A percentile compares a stretch with the other conserved stretches of the same genome.
phyloP scores from a whole-genome alignment of 345 rosid species.

The Noccaea caerulescens region DNA sequence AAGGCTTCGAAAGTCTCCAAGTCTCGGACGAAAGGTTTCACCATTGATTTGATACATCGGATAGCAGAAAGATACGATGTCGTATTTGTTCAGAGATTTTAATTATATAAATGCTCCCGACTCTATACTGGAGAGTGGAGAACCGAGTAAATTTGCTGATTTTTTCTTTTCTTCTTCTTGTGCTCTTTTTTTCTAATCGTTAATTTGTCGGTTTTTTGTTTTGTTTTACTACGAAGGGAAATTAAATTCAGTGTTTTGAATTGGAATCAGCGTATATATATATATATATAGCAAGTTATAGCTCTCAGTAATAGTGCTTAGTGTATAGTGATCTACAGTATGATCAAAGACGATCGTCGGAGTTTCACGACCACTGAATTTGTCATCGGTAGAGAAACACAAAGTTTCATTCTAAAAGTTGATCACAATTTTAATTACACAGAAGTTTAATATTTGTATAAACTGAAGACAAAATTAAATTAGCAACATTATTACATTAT shows the following conservation, averaged over 20 bases:
- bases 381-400: no score
- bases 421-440: background rate
- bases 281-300: background rate
- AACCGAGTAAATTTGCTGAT: conserved; percentile 13
- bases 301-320: conserved; percentile 2
- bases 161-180: background rate
- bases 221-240: background rate
- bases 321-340: no score
- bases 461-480: background rate
- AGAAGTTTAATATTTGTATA: background rate
- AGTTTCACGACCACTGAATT: no score
- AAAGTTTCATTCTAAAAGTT: no score
- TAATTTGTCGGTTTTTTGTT: background rate
- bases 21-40: conserved; percentile 50
- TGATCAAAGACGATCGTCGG: no score
- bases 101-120: conserved; percentile 5
- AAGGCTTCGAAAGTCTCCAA: conserved; percentile 69
- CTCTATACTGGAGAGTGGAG: conserved; percentile 12
- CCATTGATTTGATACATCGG: conserved; percentile 29
- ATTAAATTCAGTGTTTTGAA: conserved; percentile 20
- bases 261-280: conserved; percentile 1
- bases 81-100: conserved; percentile 7
- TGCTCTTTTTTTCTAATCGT: background rate
- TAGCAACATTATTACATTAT: background rate
- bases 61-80: background rate